A percentile compares a stretch with the other conserved stretches of the same genome.
Evolutionary conservation across 129 eudicot genomes (phyloP).

Genomic region (Centaurea solstitialis): DNA sequence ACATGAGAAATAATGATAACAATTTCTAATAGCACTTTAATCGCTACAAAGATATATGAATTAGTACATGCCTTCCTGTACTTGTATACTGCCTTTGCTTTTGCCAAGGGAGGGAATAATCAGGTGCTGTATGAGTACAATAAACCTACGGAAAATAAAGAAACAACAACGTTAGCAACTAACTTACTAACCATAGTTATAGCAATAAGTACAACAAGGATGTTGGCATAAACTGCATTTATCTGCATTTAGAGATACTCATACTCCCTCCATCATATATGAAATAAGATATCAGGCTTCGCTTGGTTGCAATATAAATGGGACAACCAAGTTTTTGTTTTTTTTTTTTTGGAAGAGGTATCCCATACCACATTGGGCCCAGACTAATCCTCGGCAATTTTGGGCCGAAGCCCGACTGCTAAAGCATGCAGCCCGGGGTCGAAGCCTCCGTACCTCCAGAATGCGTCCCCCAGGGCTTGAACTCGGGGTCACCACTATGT

Average conservation of each 20-base stretch:
- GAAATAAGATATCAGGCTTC: neutral
- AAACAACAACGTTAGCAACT: slow-evolving; percentile 16
- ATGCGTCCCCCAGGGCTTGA: too few relatives aligned
- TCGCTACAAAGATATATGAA: slow-evolving; percentile 23
- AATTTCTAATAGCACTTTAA: slow-evolving; percentile 3
- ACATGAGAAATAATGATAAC: slow-evolving; percentile 6
- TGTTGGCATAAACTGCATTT: slow-evolving; percentile 15
- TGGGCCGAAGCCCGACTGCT: too few relatives aligned
- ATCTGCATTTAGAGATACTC: slow-evolving; percentile 3
- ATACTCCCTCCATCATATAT: slow-evolving; percentile 1
- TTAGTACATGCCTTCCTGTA: slow-evolving; percentile 82
- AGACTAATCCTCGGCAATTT: too few relatives aligned
- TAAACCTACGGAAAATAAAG: slow-evolving; percentile 55
- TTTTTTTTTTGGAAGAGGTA: slow-evolving; percentile 9
- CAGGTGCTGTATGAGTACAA: slow-evolving; percentile 92
- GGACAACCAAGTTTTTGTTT: neutral
- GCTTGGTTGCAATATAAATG: neutral
- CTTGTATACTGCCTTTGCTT: slow-evolving; percentile 90
- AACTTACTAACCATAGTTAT: slow-evolving; percentile 2
- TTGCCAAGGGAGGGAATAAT: slow-evolving; percentile 99
- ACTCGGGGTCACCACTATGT: too few relatives aligned
- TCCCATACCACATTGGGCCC: too few relatives aligned
- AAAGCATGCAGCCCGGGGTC: too few relatives aligned
- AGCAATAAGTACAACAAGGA: slow-evolving; percentile 5
- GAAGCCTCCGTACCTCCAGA: too few relatives aligned